phyloP scores from a whole-genome alignment of 2,329 filamentous ascomycete species.

The Scedosporium minutisporum region DNA sequence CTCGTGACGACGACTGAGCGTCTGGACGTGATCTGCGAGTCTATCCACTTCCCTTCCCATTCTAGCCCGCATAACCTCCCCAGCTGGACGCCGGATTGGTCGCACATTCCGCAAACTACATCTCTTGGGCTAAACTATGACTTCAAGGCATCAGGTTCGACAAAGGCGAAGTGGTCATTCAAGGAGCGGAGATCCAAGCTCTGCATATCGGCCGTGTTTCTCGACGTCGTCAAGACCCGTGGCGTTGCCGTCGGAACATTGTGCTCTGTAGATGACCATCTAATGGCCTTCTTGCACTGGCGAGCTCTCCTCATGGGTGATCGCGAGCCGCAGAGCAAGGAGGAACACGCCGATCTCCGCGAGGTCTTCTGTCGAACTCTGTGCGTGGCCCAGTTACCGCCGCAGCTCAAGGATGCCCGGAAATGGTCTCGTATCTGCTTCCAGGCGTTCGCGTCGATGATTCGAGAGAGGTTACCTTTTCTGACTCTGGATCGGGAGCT shows the following conservation, averaged over 20 bases:
- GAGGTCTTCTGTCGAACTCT: slow-evolving; percentile 21
- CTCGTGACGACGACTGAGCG: slow-evolving; percentile 15
- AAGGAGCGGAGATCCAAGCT: slow-evolving; percentile 18
- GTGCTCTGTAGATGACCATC: slow-evolving; percentile 18
- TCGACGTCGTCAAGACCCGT: slow-evolving; percentile 15
- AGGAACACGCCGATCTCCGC: slow-evolving; percentile 8
- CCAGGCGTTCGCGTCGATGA: slow-evolving; percentile 12
- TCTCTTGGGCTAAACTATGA: slow-evolving; percentile 10
- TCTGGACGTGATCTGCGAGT: slow-evolving; percentile 24
- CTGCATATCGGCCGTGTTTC: slow-evolving; percentile 17
- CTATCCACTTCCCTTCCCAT: slow-evolving; percentile 21
- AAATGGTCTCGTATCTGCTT: slow-evolving; percentile 15
- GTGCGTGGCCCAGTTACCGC: slow-evolving; percentile 16
- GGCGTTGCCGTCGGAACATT: slow-evolving; percentile 20
- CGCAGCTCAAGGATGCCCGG: slow-evolving; percentile 7
- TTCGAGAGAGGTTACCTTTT: slow-evolving; percentile 12
- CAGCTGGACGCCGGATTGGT: slow-evolving; percentile 27
- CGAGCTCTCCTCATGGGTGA: slow-evolving; percentile 16
- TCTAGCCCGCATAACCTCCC: slow-evolving; percentile 17
- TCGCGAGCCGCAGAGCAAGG: background rate
- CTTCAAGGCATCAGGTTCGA: slow-evolving; percentile 15
- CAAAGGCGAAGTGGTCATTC: slow-evolving; percentile 14
- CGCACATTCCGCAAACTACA: slow-evolving; percentile 14
- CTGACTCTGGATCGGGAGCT: slow-evolving; percentile 11
- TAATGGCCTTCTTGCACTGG: slow-evolving; percentile 27